These are phyloP conservation scores for Datura wrightii DNA, from an alignment of 257 asterid genomes.

Conservation along the genomic window DNA sequence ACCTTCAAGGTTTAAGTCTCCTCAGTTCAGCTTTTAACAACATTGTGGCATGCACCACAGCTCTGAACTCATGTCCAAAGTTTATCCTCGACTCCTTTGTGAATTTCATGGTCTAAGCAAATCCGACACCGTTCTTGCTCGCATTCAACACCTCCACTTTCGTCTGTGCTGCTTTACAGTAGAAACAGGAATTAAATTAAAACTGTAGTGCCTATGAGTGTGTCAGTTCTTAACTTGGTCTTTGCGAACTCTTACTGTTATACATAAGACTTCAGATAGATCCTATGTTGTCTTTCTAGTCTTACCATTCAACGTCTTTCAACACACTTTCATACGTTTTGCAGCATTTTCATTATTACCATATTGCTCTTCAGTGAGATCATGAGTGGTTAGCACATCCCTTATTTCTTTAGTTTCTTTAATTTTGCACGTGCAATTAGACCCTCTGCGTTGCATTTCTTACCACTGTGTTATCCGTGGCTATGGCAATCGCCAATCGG, in stretches of 20 bases:
- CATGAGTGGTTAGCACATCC: not conserved
- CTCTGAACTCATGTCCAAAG: not conserved
- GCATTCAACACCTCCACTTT: not conserved
- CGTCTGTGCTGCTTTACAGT: not conserved
- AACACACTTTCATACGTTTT: not conserved
- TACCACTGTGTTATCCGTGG: not conserved
- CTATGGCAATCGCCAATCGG: not conserved
- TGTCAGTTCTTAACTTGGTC: not conserved
- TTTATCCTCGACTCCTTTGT: not conserved
- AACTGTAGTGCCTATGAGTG: not conserved
- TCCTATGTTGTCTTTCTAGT: not conserved
- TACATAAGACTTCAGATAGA: not conserved
- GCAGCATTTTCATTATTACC: slow-evolving; percentile 1
- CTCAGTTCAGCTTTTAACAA: not conserved
- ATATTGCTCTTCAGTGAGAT: not conserved
- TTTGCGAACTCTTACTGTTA: not conserved
- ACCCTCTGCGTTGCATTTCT: not conserved
- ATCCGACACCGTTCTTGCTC: not conserved
- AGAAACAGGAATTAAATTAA: not conserved
- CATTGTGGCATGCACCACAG: not conserved
- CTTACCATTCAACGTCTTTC: slow-evolving; percentile 13
- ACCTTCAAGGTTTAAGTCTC: not conserved
- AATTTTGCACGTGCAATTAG: not conserved
- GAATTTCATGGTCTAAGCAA: not conserved
- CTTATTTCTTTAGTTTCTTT: not conserved